Percentiles rank a stretch among this genome's conserved stretches.
Evolutionary conservation across 192 early-diverging fungal genomes (phyloP).

Genomic region (Rhizophagus clarus): DNA sequence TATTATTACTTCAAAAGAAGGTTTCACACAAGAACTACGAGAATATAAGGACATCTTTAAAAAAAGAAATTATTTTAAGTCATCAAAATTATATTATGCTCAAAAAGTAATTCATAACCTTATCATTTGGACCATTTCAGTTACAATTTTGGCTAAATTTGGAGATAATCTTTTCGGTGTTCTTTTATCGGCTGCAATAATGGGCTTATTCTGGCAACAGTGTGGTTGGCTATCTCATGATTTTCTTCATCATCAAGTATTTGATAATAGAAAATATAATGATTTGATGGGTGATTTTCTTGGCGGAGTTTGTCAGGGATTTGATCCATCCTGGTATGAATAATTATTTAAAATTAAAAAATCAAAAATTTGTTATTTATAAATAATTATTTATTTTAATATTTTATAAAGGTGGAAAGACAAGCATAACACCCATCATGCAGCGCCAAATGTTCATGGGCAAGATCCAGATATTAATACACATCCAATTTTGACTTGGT

Average conservation of each 20-base stretch:
- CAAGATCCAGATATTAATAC: slow-evolving; percentile 88
- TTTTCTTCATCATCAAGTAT: slow-evolving; percentile 81
- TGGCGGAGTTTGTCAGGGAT: slow-evolving; percentile 77
- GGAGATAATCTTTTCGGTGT: slow-evolving; percentile 58
- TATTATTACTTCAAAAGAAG: slow-evolving; percentile 47
- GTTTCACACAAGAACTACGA: slow-evolving; percentile 65
- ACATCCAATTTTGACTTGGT: slow-evolving; percentile 79
- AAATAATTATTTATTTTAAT: background rate
- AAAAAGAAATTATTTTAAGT: slow-evolving; percentile 60
- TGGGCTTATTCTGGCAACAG: slow-evolving; percentile 83
- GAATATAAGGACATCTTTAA: slow-evolving; percentile 56
- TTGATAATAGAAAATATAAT: slow-evolving; percentile 64
- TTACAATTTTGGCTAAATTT: slow-evolving; percentile 52
- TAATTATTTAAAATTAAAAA: too few relatives aligned
- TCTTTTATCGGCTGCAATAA: slow-evolving; percentile 51
- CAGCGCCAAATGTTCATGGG: slow-evolving; percentile 74
- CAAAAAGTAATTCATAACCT: slow-evolving; percentile 62
- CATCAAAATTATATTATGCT: slow-evolving; percentile 70
- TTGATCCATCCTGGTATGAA: slow-evolving; percentile 68
- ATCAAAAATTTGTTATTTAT: too few relatives aligned
- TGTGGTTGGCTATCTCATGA: slow-evolving; percentile 86
- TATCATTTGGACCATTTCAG: slow-evolving; percentile 48
- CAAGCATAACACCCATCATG: slow-evolving; percentile 89
- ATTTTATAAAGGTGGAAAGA: slow-evolving; percentile 70
- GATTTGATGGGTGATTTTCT: slow-evolving; percentile 67